Conservation (phyloP, 179 eudicot species). For the Drosera spatulata region DNA sequence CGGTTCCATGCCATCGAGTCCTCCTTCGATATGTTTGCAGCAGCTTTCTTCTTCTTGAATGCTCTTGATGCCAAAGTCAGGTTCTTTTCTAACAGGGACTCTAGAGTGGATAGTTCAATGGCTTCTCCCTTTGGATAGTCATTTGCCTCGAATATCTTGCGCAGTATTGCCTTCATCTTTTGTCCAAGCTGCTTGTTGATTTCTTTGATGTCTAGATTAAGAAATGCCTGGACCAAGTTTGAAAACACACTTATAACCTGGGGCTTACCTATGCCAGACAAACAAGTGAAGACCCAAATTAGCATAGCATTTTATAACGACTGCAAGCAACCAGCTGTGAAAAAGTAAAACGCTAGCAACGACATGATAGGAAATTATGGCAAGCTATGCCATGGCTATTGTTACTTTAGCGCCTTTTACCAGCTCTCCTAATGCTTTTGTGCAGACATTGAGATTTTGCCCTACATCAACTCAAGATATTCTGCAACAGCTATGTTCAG, state of each 20-base stretch:
- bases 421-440: no score
- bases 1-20: constrained; percentile 48
- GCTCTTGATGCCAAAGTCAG: constrained; percentile 64
- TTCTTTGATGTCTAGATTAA: constrained; percentile 74
- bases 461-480: no score
- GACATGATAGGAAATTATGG: no score
- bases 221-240: constrained; percentile 69
- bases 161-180: constrained; percentile 69
- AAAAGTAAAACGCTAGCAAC: no score
- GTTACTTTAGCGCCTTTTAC: no score
- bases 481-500: no score
- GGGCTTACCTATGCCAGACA: constrained; percentile 33
- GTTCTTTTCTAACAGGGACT: constrained; percentile 64
- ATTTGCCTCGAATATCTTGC: constrained; percentile 77
- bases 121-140: constrained; percentile 66
- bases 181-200: constrained; percentile 91
- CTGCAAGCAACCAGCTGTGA: no score
- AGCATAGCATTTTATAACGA: neutral
- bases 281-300: constrained; percentile 1
- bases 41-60: constrained; percentile 57
- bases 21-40: constrained; percentile 38
- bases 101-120: constrained; percentile 45
- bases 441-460: no score
- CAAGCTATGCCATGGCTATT: no score
- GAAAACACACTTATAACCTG: constrained; percentile 64